These are phyloP conservation scores for Hygrophorus russula DNA, from an alignment of 768 basidiomycete genomes.

Conservation along the genomic window DNA sequence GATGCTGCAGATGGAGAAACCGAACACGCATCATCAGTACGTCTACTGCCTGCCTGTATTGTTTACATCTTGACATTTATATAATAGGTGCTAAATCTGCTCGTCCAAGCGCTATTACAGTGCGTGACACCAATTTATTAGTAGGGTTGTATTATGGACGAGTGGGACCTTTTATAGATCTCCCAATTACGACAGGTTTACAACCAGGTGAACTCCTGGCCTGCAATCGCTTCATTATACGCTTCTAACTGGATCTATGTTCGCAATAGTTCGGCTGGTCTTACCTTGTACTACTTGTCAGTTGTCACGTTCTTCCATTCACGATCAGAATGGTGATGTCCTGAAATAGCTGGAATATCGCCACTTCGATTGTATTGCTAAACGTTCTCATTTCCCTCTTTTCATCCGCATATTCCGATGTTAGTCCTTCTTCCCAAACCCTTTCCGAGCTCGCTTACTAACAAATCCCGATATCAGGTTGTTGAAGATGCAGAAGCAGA, in stretches of 20 bases:
- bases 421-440: conserved; percentile 20
- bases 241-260: neutral
- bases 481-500: conserved; percentile 81
- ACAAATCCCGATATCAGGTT: conserved; percentile 30
- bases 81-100: conserved; percentile 49
- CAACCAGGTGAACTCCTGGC: conserved; percentile 25
- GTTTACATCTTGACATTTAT: neutral
- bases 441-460: neutral
- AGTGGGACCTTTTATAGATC: conserved; percentile 31
- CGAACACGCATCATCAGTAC: conserved; percentile 38
- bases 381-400: conserved; percentile 96
- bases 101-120: conserved; percentile 67
- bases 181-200: conserved; percentile 55
- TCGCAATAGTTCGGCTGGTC: conserved; percentile 35
- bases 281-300: conserved; percentile 73
- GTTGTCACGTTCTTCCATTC: conserved; percentile 13
- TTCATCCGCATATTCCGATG: conserved; percentile 84
- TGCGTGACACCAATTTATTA: conserved; percentile 35
- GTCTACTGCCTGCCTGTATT: conserved; percentile 6
- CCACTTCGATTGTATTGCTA: conserved; percentile 73
- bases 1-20: conserved; percentile 81
- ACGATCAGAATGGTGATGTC: conserved; percentile 3
- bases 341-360: conserved; percentile 61
- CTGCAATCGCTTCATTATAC: neutral
- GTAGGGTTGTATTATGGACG: neutral